phyloP scores from a whole-genome alignment of 2,329 filamentous ascomycete genomes.

The Pseudogymnoascus pannorum region DNA sequence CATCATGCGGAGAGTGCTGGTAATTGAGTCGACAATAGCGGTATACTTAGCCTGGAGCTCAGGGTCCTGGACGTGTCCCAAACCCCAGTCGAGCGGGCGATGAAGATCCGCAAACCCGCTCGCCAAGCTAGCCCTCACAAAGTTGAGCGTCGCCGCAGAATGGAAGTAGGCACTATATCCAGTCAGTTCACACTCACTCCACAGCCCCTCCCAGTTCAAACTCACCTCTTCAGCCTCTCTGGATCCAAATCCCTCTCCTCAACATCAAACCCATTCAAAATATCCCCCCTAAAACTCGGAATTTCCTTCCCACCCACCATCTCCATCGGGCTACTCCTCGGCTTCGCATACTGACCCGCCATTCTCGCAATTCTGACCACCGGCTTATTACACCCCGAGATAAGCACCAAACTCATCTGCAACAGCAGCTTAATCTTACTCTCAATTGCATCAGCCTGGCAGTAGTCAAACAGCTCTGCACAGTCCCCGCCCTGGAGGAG shows the following conservation, averaged over 20 bases:
- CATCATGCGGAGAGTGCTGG: constrained; percentile 90
- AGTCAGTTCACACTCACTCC: constrained; percentile 9
- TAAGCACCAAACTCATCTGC: constrained; percentile 93
- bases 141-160: constrained; percentile 91
- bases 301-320: constrained; percentile 71
- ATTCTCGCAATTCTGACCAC: constrained; percentile 93
- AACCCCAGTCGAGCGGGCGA: constrained; percentile 86
- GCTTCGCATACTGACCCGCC: constrained; percentile 97
- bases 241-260: constrained; percentile 78
- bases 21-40: constrained; percentile 75
- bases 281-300: constrained; percentile 89
- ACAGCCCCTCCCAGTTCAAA: constrained; percentile 3
- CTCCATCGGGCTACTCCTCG: constrained; percentile 82
- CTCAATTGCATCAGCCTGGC: constrained; percentile 80
- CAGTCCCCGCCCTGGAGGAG: constrained; percentile 95
- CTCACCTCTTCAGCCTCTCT: constrained; percentile 64
- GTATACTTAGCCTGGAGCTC: constrained; percentile 80
- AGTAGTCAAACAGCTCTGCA: constrained; percentile 96
- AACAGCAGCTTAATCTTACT: constrained; percentile 93
- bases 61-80: constrained; percentile 83
- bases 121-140: constrained; percentile 72
- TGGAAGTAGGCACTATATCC: constrained; percentile 75
- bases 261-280: constrained; percentile 78
- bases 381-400: constrained; percentile 75
- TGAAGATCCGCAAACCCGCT: constrained; percentile 92